Percentiles rank a stretch among this genome's conserved stretches.
Conservation (phyloP, 2,329 filamentous ascomycete species). For the Cercospora sp. region DNA sequence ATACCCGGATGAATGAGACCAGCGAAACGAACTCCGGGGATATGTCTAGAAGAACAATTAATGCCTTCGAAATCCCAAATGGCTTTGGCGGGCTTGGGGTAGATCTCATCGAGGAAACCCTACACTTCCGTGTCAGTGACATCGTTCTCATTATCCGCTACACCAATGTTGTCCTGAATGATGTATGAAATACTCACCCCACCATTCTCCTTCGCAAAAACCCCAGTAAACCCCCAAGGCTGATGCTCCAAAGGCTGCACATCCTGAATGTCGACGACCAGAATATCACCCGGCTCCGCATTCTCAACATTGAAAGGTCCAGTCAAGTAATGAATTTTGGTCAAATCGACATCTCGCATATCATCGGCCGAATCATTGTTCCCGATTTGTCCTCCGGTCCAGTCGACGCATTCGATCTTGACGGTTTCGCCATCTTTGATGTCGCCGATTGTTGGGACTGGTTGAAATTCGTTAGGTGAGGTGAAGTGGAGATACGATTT, state of each 20-base stretch:
- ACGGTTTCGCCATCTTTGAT: slow-evolving; percentile 85
- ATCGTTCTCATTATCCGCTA: neutral
- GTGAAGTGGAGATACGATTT: slow-evolving; percentile 10
- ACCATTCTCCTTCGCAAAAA: slow-evolving; percentile 78
- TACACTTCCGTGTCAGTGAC: neutral
- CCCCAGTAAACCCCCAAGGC: slow-evolving; percentile 86
- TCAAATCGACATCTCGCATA: slow-evolving; percentile 79
- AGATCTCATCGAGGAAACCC: slow-evolving; percentile 80
- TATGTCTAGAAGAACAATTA: slow-evolving; percentile 81
- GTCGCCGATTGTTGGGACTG: slow-evolving; percentile 70
- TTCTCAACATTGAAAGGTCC: slow-evolving; percentile 86
- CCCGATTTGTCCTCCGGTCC: slow-evolving; percentile 71
- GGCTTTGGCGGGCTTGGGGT: slow-evolving; percentile 74
- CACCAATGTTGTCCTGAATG: neutral
- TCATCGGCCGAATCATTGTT: slow-evolving; percentile 93
- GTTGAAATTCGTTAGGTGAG: slow-evolving; percentile 1
- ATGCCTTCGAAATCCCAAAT: slow-evolving; percentile 79
- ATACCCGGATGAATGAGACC: slow-evolving; percentile 89
- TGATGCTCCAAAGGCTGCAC: slow-evolving; percentile 83
- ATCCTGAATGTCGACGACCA: slow-evolving; percentile 88
- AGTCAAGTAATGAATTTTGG: slow-evolving; percentile 80
- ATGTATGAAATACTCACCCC: slow-evolving; percentile 46
- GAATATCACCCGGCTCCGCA: slow-evolving; percentile 79
- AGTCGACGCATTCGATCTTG: slow-evolving; percentile 91
- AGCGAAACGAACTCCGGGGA: slow-evolving; percentile 82